phyloP scores from a whole-genome alignment of 352 stramenopile species.

The Pythium rhizo-oryzae region DNA sequence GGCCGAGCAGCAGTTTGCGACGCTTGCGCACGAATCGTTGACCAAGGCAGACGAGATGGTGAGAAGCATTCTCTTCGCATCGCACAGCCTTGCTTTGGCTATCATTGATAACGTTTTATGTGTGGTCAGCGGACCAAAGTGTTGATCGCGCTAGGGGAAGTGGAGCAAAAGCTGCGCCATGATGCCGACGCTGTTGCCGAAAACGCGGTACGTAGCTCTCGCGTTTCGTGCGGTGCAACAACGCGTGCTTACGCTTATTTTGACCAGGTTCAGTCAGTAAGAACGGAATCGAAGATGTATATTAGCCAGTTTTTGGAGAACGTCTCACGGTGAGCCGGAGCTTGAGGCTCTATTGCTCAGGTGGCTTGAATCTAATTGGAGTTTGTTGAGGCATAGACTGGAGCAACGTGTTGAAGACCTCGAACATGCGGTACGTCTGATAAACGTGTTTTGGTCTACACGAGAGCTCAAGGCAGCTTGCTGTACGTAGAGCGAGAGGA shows the following conservation, averaged over 20 bases:
- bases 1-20: constrained; percentile 49
- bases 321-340: constrained; percentile 6
- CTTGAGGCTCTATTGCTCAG: not conserved
- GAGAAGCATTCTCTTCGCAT: not conserved
- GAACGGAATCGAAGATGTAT: constrained; percentile 21
- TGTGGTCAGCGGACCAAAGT: constrained; percentile 34
- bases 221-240: no score
- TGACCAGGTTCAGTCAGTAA: constrained; percentile 31
- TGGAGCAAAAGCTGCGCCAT: constrained; percentile 42
- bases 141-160: constrained; percentile 38
- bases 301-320: constrained; percentile 22
- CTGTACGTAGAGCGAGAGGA: constrained; percentile 3
- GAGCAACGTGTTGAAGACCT: constrained; percentile 19
- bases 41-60: constrained; percentile 54
- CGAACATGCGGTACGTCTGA: not conserved
- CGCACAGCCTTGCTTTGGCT: not conserved
- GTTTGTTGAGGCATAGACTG: not conserved
- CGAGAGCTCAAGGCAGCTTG: not conserved
- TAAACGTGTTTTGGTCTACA: not conserved
- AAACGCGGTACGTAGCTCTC: constrained; percentile 33
- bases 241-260: not conserved
- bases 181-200: constrained; percentile 40
- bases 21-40: constrained; percentile 38
- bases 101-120: not conserved
- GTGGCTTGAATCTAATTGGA: not conserved